Evolutionary conservation across 106 monocot genomes (phyloP).

Genomic region (Dactylorhiza incarnata): DNA sequence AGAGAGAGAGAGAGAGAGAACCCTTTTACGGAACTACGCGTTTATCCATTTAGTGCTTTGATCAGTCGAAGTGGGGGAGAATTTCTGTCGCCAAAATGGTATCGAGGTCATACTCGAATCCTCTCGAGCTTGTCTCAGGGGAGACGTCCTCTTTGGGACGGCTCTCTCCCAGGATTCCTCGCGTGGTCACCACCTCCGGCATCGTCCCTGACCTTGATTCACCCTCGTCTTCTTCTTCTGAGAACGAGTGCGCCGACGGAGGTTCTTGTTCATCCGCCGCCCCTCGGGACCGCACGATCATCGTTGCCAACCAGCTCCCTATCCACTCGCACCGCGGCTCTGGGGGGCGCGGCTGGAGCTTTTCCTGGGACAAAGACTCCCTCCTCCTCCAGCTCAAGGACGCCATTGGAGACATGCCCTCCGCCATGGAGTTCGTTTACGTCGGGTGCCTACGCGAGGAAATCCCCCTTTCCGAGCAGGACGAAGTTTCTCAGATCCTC

Average conservation of each 20-base stretch:
- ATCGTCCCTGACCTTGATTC: slow-evolving; percentile 44
- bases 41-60: too few species aligned
- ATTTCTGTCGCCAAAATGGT: too few species aligned
- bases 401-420: slow-evolving; percentile 41
- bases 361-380: slow-evolving; percentile 53
- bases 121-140: slow-evolving; percentile 50
- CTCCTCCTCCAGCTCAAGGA: slow-evolving; percentile 53
- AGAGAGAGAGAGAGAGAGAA: too few species aligned
- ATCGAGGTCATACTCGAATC: slow-evolving; percentile 52
- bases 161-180: slow-evolving; percentile 35
- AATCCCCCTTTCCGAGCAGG: slow-evolving; percentile 30
- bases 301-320: slow-evolving; percentile 66
- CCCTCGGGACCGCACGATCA: slow-evolving; percentile 35
- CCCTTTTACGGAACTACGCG: too few species aligned
- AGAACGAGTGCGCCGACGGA: slow-evolving; percentile 10
- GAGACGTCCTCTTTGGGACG: slow-evolving; percentile 30
- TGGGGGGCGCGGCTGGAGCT: slow-evolving; percentile 16
- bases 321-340: slow-evolving; percentile 33
- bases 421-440: slow-evolving; percentile 70
- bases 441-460: slow-evolving; percentile 42
- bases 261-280: slow-evolving; percentile 17
- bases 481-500: slow-evolving; percentile 30
- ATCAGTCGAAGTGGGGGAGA: too few species aligned
- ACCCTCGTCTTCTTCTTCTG: slow-evolving; percentile 6
- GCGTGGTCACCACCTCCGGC: slow-evolving; percentile 41